phyloP scores from a whole-genome alignment of 345 rosid species.

The Gossypium australe region DNA sequence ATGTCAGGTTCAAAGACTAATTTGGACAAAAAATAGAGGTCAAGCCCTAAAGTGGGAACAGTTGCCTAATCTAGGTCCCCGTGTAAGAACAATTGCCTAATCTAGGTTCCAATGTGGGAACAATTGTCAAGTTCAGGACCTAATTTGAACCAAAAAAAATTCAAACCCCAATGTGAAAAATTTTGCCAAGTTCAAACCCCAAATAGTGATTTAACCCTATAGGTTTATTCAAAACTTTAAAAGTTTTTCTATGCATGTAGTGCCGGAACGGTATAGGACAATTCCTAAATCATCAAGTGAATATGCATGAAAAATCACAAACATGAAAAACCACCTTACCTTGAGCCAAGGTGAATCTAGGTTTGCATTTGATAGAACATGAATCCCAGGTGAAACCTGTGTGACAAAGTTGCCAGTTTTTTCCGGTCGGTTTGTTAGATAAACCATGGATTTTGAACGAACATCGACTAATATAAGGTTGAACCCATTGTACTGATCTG shows the following conservation, averaged over 20 bases:
- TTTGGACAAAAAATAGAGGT: too few species aligned
- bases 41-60: too few species aligned
- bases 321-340: constrained; percentile 30
- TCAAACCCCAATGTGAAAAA: too few species aligned
- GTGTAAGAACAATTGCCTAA: too few species aligned
- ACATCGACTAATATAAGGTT: constrained; percentile 58
- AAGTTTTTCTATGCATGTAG: not conserved
- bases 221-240: too few species aligned
- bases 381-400: constrained; percentile 69
- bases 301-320: not conserved
- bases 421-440: constrained; percentile 63
- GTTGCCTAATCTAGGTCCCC: too few species aligned
- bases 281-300: not conserved
- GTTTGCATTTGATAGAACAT: constrained; percentile 64
- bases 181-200: too few species aligned
- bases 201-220: too few species aligned
- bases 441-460: constrained; percentile 49
- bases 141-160: too few species aligned
- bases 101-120: rapidly evolving
- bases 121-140: too few species aligned
- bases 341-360: constrained; percentile 86
- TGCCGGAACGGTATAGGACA: not conserved
- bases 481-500: constrained; percentile 55
- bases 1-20: too few species aligned
- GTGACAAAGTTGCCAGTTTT: constrained; percentile 23